These are phyloP conservation scores for Lotmaria passim DNA, from an alignment of 208 protist species.

Conservation along the genomic window DNA sequence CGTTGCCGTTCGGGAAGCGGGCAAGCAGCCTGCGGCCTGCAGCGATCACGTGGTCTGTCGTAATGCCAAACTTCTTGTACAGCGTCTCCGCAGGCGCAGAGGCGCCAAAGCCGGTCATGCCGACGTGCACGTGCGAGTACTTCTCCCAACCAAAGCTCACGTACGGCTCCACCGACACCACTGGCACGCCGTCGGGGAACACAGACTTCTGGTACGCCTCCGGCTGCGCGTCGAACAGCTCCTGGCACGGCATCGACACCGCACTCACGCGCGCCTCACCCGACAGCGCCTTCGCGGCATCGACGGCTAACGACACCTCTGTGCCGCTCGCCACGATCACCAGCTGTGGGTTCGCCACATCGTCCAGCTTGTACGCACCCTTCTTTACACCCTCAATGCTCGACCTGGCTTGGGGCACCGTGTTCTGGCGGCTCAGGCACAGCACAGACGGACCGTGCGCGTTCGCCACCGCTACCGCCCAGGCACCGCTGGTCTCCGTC, in stretches of 20 bases:
- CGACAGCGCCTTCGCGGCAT: conserved; percentile 88
- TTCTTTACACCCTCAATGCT: conserved; percentile 84
- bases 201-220: conserved; percentile 90
- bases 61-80: conserved; percentile 96
- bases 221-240: conserved; percentile 96
- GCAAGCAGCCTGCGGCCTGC: conserved; percentile 56
- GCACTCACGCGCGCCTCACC: conserved; percentile 84
- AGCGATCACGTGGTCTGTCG: conserved; percentile 74
- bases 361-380: conserved; percentile 76
- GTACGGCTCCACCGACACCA: conserved; percentile 95
- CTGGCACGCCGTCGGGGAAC: conserved; percentile 90
- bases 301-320: conserved; percentile 94
- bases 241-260: conserved; percentile 98
- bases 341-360: conserved; percentile 77
- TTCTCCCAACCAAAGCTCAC: conserved; percentile 91
- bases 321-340: conserved; percentile 97
- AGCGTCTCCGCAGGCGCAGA: conserved; percentile 92
- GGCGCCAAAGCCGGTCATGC: conserved; percentile 96
- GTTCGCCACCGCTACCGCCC: conserved; percentile 89
- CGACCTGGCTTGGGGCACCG: conserved; percentile 80
- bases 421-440: conserved; percentile 96
- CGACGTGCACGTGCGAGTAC: conserved; percentile 94
- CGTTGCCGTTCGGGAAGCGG: conserved; percentile 56
- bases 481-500: conserved; percentile 97
- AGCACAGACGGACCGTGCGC: conserved; percentile 86